Evolutionary conservation across 257 asterid species (phyloP).

Genomic region (Asclepias syriaca): DNA sequence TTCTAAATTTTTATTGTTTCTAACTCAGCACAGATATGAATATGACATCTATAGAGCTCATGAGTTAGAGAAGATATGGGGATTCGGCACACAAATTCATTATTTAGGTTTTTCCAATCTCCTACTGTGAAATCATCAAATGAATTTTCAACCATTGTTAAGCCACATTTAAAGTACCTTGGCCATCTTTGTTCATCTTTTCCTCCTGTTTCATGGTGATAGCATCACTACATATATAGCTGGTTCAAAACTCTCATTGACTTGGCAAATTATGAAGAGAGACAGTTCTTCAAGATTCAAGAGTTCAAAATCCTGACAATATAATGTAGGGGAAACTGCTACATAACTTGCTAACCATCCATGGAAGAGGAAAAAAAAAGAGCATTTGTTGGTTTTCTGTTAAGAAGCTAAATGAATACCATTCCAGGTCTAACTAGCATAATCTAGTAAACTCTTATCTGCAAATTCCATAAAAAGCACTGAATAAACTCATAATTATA

Average conservation of each 20-base stretch:
- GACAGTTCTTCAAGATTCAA: background rate
- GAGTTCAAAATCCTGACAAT: background rate
- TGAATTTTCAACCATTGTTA: background rate
- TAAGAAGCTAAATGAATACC: background rate
- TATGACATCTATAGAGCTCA: background rate
- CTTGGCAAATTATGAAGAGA: background rate
- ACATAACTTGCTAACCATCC: no score
- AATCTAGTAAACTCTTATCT: background rate
- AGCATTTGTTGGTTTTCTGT: background rate
- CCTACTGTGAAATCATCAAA: background rate
- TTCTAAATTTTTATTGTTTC: background rate
- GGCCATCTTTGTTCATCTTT: background rate
- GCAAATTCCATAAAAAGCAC: background rate
- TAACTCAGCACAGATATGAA: background rate
- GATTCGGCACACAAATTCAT: background rate
- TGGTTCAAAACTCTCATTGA: background rate
- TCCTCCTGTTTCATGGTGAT: background rate
- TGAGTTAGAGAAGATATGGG: background rate
- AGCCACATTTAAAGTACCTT: background rate
- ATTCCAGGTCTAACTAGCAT: background rate
- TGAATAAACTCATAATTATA: background rate
- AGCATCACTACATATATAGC: background rate
- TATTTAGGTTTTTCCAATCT: background rate
- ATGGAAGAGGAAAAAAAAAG: background rate
- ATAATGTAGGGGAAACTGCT: background rate